Evolutionary conservation across 768 basidiomycete species (phyloP).

Genomic region (Pseudohyphozyma bogoriensis): DNA sequence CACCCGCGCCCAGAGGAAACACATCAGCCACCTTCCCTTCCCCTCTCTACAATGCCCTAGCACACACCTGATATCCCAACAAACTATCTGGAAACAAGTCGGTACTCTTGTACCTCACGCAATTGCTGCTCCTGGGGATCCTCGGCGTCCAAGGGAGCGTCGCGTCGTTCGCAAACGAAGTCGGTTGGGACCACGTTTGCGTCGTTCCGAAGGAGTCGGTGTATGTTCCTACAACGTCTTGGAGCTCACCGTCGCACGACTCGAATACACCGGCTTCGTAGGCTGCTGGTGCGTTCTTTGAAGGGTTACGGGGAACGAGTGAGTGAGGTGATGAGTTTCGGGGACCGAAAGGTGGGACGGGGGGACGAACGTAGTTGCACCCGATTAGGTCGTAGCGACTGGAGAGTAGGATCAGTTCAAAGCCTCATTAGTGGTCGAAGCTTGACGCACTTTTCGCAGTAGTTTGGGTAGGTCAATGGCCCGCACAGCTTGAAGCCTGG

Average conservation of each 20-base stretch:
- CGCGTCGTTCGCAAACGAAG: neutral
- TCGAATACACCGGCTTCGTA: constrained; percentile 19
- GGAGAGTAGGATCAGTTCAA: neutral
- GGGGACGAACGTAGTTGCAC: no score
- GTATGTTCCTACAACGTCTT: constrained; percentile 15
- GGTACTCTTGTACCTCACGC: constrained; percentile 1
- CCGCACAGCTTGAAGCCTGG: constrained; percentile 65
- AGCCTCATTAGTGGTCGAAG: neutral
- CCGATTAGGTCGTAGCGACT: constrained; percentile 20
- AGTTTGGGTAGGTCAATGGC: constrained; percentile 29
- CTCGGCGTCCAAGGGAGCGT: constrained; percentile 14
- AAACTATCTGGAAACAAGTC: constrained; percentile 1
- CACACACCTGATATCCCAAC: constrained; percentile 1
- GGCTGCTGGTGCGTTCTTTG: constrained; percentile 18
- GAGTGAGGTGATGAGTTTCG: no score
- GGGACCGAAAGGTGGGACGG: no score
- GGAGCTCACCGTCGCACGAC: constrained; percentile 16
- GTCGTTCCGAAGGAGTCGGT: constrained; percentile 7
- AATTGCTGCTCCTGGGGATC: constrained; percentile 5
- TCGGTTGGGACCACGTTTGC: constrained; percentile 11
- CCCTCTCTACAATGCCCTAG: no score
- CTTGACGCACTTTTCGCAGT: constrained; percentile 3
- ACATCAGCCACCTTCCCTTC: no score
- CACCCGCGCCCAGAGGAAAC: no score
- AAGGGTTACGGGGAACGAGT: no score